These are phyloP conservation scores for Bacidia gigantensis DNA, from an alignment of 495 filamentous ascomycete genomes.

Conservation along the genomic window DNA sequence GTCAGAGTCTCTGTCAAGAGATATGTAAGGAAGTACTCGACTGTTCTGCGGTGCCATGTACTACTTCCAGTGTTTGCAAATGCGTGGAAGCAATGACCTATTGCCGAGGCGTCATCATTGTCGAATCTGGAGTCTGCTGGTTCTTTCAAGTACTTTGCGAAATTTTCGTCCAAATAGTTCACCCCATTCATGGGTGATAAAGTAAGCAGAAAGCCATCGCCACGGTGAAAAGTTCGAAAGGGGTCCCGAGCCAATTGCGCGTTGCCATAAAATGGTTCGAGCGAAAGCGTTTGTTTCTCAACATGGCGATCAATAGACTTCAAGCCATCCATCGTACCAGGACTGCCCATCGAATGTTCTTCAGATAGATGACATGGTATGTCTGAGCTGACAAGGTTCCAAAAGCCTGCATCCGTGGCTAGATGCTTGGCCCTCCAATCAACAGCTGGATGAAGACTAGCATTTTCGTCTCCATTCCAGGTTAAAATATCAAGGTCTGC, in stretches of 20 bases:
- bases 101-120: conserved; percentile 19
- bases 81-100: conserved; percentile 18
- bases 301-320: conserved; percentile 10
- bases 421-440: conserved; percentile 19
- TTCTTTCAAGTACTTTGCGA: conserved; percentile 15
- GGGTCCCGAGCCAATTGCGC: conserved; percentile 18
- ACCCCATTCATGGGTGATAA: conserved; percentile 21
- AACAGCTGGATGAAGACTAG: conserved; percentile 16
- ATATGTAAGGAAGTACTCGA: conserved; percentile 22
- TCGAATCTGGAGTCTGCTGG: conserved; percentile 16
- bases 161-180: conserved; percentile 22
- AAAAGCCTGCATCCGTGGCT: conserved; percentile 13
- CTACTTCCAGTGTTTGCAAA: conserved; percentile 20
- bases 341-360: conserved; percentile 15
- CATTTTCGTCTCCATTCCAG: conserved; percentile 18
- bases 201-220: conserved; percentile 20
- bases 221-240: conserved; percentile 23
- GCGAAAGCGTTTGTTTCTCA: conserved; percentile 14
- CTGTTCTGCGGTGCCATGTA: conserved; percentile 20
- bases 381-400: conserved; percentile 16
- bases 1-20: conserved; percentile 19
- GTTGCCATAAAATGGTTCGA: conserved; percentile 18
- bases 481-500: conserved; percentile 15
- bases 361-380: conserved; percentile 23
- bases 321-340: conserved; percentile 15